Conservation (phyloP, 805 yeast genomes). For the Wickerhamiella shivajii region DNA sequence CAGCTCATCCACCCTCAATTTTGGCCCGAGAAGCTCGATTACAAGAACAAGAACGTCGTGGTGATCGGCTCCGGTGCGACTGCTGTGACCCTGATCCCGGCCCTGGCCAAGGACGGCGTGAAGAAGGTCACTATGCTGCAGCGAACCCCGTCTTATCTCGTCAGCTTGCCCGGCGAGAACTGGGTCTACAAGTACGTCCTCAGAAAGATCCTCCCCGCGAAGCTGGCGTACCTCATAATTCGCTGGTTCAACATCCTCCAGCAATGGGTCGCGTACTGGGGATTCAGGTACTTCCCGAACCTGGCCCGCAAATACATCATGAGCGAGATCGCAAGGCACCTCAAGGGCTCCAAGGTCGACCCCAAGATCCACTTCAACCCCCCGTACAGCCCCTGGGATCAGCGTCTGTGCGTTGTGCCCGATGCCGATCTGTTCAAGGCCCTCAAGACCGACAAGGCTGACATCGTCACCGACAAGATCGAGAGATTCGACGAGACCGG, state of each 20-base stretch:
- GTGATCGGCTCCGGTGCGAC: constrained; percentile 8
- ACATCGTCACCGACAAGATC: constrained; percentile 7
- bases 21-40: constrained; percentile 5
- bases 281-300: constrained; percentile 2
- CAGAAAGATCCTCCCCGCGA: constrained; percentile 1
- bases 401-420: constrained; percentile 8
- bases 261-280: constrained; percentile 5
- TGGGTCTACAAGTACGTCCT: constrained; percentile 1
- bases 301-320: not conserved
- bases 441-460: constrained; percentile 3
- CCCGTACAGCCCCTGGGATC: constrained; percentile 7
- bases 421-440: constrained; percentile 5
- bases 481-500: constrained; percentile 6
- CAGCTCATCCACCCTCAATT: constrained; percentile 6
- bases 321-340: constrained; percentile 5
- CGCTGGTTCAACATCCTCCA: constrained; percentile 5
- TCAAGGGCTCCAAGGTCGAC: constrained; percentile 4
- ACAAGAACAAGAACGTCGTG: constrained; percentile 6
- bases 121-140: constrained; percentile 8
- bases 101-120: constrained; percentile 7
- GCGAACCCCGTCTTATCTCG: constrained; percentile 8
- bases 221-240: constrained; percentile 2
- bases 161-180: constrained; percentile 2
- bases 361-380: constrained; percentile 6
- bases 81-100: constrained; percentile 6